These are phyloP conservation scores for Geranium incanum DNA, from an alignment of 441 rosid genomes.

Conservation along the genomic window DNA sequence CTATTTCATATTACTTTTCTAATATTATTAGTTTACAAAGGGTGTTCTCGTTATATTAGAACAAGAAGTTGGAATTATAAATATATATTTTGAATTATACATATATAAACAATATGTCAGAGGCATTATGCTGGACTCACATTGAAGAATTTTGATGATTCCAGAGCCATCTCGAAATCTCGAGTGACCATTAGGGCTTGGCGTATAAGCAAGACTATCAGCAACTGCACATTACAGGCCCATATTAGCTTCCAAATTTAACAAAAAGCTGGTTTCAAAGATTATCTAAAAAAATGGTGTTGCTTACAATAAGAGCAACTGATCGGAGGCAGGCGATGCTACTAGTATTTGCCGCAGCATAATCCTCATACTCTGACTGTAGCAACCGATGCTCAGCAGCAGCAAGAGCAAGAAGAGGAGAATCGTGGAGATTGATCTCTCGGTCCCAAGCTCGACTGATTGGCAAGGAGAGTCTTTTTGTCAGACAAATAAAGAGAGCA, in stretches of 20 bases:
- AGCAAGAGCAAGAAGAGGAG: conserved; percentile 51
- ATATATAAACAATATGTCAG: not conserved
- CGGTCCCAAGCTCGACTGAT: conserved; percentile 56
- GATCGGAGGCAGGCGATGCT: conserved; percentile 55
- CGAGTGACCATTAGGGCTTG: conserved; percentile 42
- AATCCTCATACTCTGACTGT: conserved; percentile 50
- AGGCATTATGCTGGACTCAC: conserved; percentile 25
- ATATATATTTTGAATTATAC: not conserved
- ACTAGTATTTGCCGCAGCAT: conserved; percentile 37
- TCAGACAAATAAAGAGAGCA: not conserved
- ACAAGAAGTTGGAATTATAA: too few relatives aligned
- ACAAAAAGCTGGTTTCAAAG: conserved; percentile 1
- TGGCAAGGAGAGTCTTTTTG: not conserved
- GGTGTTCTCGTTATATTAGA: not conserved
- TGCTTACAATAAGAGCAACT: conserved; percentile 47
- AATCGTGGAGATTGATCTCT: conserved; percentile 42
- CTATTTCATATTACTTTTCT: too few relatives aligned
- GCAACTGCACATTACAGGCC: conserved; percentile 32
- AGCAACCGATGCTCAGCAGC: conserved; percentile 49
- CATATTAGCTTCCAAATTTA: conserved; percentile 9
- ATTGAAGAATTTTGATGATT: conserved; percentile 34
- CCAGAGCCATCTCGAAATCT: conserved; percentile 37
- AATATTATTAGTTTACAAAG: too few relatives aligned
- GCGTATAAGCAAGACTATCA: conserved; percentile 42
- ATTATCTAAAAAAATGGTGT: not conserved